Conservation (phyloP, 2,329 filamentous ascomycete species). For the Epichloe brachyelytri region DNA sequence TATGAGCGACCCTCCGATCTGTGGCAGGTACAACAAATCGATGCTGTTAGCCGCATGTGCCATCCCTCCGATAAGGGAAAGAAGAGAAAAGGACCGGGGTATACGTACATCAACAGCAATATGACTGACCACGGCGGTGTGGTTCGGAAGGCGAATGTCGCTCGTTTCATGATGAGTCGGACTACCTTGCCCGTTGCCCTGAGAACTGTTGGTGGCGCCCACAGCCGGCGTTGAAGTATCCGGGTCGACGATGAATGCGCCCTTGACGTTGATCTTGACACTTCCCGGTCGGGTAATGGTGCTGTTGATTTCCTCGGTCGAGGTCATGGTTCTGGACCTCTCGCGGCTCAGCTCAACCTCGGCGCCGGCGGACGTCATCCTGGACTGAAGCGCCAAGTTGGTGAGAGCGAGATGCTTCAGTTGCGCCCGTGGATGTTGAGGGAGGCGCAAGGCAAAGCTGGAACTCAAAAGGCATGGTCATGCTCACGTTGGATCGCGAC, state of each 20-base stretch:
- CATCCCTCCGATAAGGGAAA: background rate
- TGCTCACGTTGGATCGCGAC: background rate
- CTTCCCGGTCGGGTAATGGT: slow-evolving; percentile 51
- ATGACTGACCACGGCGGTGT: slow-evolving; percentile 90
- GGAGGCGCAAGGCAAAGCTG: background rate
- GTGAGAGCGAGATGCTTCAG: background rate
- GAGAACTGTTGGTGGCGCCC: slow-evolving; percentile 12
- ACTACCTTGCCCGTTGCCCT: slow-evolving; percentile 30
- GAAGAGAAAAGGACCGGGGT: background rate
- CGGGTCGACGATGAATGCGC: slow-evolving; percentile 90
- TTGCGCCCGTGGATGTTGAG: background rate
- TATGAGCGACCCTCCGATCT: slow-evolving; percentile 92
- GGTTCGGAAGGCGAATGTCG: slow-evolving; percentile 92
- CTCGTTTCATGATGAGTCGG: slow-evolving; percentile 57
- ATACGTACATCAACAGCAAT: slow-evolving; percentile 81
- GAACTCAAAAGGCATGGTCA: slow-evolving; percentile 1
- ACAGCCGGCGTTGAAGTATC: slow-evolving; percentile 43
- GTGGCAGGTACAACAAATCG: slow-evolving; percentile 2
- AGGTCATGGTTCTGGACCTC: slow-evolving; percentile 25
- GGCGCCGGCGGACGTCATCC: slow-evolving; percentile 7
- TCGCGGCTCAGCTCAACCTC: background rate
- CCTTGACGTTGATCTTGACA: slow-evolving; percentile 91
- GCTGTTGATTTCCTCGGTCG: slow-evolving; percentile 43
- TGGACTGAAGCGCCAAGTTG: slow-evolving; percentile 1
- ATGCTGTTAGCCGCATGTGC: background rate